Evolutionary conservation across 2,329 filamentous ascomycete genomes (phyloP).

Genomic region (Xylariaceae sp.): DNA sequence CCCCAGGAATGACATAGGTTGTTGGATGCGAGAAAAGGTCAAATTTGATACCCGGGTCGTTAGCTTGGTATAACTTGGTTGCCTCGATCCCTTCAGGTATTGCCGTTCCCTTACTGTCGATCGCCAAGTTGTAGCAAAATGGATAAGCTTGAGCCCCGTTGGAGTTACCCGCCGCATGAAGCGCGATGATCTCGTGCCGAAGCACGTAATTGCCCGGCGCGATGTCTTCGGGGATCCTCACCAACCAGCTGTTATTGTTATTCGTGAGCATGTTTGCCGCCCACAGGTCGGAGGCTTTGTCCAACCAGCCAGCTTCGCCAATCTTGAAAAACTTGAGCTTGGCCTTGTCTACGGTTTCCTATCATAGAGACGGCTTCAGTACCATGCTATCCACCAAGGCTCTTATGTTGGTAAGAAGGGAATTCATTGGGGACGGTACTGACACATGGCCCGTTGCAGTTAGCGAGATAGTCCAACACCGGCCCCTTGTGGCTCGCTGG

Average conservation of each 20-base stretch:
- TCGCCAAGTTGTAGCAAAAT: conserved; percentile 52
- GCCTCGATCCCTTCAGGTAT: conserved; percentile 42
- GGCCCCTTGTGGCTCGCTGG: conserved; percentile 21
- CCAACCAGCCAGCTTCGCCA: conserved; percentile 14
- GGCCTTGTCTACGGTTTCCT: conserved; percentile 17
- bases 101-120: conserved; percentile 46
- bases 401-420: too few species aligned
- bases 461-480: conserved; percentile 14
- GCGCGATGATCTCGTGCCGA: conserved; percentile 51
- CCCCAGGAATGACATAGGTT: conserved; percentile 20
- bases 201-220: conserved; percentile 50
- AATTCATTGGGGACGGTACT: neutral
- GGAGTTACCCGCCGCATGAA: conserved; percentile 40
- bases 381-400: too few species aligned
- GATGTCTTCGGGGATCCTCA: conserved; percentile 44
- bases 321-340: conserved; percentile 17
- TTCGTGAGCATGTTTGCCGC: conserved; percentile 28
- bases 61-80: conserved; percentile 47
- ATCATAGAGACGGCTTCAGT: neutral
- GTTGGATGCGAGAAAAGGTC: conserved; percentile 44
- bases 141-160: conserved; percentile 46
- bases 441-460: conserved; percentile 13
- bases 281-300: conserved; percentile 15
- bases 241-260: conserved; percentile 47
- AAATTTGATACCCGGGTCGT: conserved; percentile 50